These are phyloP conservation scores for Carex arenaria DNA, from an alignment of 202 grass and related monocot species.

Conservation along the genomic window DNA sequence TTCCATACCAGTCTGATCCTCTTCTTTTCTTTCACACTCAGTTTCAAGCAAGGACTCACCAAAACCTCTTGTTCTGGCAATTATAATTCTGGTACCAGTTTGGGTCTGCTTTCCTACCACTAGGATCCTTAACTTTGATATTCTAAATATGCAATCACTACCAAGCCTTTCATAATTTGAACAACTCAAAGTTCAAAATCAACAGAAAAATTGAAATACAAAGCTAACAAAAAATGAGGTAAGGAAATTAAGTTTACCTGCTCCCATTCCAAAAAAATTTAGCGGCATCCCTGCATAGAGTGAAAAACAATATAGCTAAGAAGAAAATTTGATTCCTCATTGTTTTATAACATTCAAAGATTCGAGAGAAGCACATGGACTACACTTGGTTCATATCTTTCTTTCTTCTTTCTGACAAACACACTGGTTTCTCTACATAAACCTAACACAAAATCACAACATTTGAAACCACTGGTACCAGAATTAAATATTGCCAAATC, in stretches of 20 bases:
- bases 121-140: neutral
- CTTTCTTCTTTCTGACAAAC: neutral
- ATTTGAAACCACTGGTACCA: neutral
- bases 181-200: neutral
- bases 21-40: neutral
- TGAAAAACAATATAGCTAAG: neutral
- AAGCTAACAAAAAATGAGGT: neutral
- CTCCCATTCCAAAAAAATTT: slow-evolving; percentile 64
- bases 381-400: neutral
- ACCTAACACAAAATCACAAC: neutral
- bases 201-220: neutral
- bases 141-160: neutral
- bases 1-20: neutral
- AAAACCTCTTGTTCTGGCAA: neutral
- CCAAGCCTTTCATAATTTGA: neutral
- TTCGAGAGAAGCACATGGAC: neutral
- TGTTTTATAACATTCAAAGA: neutral
- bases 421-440: neutral
- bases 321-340: neutral
- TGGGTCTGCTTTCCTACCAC: neutral
- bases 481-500: neutral
- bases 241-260: slow-evolving; percentile 39
- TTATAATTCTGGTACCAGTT: neutral
- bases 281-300: slow-evolving; percentile 66
- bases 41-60: neutral